These are phyloP conservation scores for Plasmodium falciparum DNA, from an alignment of 169 alveolate genomes.

Conservation along the genomic window DNA sequence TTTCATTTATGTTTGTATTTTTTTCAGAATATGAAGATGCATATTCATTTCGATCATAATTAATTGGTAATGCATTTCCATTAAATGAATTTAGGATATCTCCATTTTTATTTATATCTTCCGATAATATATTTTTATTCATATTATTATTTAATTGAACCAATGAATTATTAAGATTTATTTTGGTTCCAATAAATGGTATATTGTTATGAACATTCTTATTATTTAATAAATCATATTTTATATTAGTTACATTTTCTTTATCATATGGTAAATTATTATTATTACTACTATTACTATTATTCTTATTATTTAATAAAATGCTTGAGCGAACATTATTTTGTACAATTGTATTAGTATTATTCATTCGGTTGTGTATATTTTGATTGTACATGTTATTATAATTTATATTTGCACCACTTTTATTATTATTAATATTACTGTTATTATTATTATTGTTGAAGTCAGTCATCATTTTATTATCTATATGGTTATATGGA, in stretches of 20 bases:
- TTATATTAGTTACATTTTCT: not conserved
- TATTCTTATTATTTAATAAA: not conserved
- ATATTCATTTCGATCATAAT: conserved; percentile 24
- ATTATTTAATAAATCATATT: not conserved
- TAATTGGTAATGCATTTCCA: not conserved
- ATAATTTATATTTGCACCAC: conserved; percentile 11
- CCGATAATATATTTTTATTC: conserved; percentile 3
- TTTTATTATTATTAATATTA: not conserved
- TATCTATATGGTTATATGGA: conserved; percentile 7
- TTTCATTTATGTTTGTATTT: conserved; percentile 1
- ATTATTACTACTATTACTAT: not conserved
- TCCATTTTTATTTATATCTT: conserved; percentile 2
- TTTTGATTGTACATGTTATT: conserved; percentile 4
- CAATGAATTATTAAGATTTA: conserved; percentile 8
- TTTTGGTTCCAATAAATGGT: conserved; percentile 1
- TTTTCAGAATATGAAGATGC: not conserved
- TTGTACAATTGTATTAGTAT: conserved; percentile 3
- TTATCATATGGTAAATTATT: not conserved
- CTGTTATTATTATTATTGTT: not conserved
- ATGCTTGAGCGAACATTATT: not conserved
- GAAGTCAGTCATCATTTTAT: not conserved
- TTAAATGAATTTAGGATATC: conserved; percentile 6
- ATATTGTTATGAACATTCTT: not conserved
- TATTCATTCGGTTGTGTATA: not conserved
- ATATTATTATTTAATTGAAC: not conserved